Base-by-base conservation (phyloP, 2,329 filamentous ascomycete species). In the Paecilomyces sp. region DNA sequence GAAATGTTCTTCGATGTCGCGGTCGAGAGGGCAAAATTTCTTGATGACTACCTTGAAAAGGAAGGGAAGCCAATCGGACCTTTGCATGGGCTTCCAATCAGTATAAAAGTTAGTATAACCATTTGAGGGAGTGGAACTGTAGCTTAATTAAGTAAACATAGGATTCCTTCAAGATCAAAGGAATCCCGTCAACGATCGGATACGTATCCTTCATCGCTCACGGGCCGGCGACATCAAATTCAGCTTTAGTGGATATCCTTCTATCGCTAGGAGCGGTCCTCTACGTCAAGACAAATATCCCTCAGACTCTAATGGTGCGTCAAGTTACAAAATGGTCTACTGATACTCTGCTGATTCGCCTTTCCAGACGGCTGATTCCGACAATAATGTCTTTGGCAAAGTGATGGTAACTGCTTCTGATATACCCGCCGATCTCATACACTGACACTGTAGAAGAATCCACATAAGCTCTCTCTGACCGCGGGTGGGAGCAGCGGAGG, bases 31-130 rank as follows among this genome's bases (percentile, higher is more conserved):
- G 77, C 76, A 2, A 64, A 67, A 30, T 66, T 67, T 13, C 68
- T 78, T 1, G 76, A 79, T 60, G 63, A 67, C 1, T 71, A 75
- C 53, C 62, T 73, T 1, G 33, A 63, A 24, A 61, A 62, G 9
- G 65, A 70, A 24, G 68, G 68, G 8, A 69, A 65, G 36, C 64
- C 70, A 0, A 53, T 74, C 3, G 75, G 75, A 0, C 75, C 76
- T 1, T 60, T 78, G 2, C 76, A 78, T 60, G 75, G 75, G 0
- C 61, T 77, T 0, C 75, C 75, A 0, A 66, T 78, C 25, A 72
- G 70, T 41, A 50, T 78, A 22, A 78, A 75, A 58, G 73, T 72
- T 36, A 65, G 63, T 57, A 64, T 65, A 36, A 15, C 25, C 25
- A 6, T 66, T 11, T 51, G 57, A 47, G 66, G 66, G 2, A 41